phyloP scores from a whole-genome alignment of 2,329 filamentous ascomycete species.

The Lachnum nothofagi region DNA sequence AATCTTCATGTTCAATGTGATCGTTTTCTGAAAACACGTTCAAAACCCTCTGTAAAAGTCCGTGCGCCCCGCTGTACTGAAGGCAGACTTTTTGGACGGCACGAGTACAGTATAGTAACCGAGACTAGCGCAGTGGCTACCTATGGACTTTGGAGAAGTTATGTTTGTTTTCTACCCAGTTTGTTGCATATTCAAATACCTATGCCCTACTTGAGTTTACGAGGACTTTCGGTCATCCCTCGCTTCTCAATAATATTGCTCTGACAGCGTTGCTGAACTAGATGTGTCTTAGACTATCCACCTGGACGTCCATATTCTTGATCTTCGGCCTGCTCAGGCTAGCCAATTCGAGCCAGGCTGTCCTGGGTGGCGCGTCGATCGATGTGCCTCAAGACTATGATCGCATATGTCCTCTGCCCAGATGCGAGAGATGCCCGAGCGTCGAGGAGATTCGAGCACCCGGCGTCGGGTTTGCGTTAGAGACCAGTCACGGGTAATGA shows the following conservation, averaged over 20 bases:
- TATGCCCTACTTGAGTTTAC: background rate
- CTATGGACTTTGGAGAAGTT: background rate
- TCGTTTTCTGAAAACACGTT: no score
- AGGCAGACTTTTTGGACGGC: no score
- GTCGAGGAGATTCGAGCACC: background rate
- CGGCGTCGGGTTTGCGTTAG: background rate
- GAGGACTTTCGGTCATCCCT: background rate
- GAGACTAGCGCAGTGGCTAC: background rate
- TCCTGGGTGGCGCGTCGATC: background rate
- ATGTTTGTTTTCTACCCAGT: no score
- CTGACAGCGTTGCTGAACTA: background rate
- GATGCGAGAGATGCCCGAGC: background rate
- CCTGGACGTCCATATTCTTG: background rate
- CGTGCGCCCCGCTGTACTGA: no score
- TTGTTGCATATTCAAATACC: background rate
- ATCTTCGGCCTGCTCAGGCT: background rate
- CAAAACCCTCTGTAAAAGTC: no score
- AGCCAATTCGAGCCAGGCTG: background rate
- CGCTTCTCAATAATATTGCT: background rate
- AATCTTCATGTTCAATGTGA: no score
- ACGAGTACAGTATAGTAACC: no score
- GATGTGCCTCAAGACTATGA: background rate
- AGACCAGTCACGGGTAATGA: background rate
- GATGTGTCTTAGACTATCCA: background rate
- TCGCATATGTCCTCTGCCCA: background rate